Base-by-base conservation (phyloP, 768 basidiomycete species). In the Lentinula sp. region DNA sequence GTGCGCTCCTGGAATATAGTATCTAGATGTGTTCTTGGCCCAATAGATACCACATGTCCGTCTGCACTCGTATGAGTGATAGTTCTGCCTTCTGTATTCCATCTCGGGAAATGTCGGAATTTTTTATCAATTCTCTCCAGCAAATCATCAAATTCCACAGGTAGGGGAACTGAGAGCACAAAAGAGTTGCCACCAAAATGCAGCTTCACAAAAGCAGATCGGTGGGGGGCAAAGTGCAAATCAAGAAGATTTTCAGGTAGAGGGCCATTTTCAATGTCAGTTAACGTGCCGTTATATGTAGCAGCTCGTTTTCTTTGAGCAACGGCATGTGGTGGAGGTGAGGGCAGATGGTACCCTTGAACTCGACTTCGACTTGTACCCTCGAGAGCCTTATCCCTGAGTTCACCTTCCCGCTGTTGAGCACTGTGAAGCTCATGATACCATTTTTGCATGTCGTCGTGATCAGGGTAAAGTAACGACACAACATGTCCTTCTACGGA, bases 61-160 rank as follows among this genome's bases (percentile, higher is more conserved):
- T 52, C 32, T 35, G 51, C 51, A 31, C 4, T 35, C 13, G 51
- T 52, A 52, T 48, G n/a, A 18, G 43, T 40, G 23, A 62, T 42
- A 9, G 13, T 57, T 32, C 2, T 43, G 16, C 40, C 23, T 21
- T 54, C 60, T 9, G 11, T 3, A 13, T 21, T 31, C 60, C 60
- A 61, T 34, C 42, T 16, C 4, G 42, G 60, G 15, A 23, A 42
- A 57, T 35, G 50, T 37, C 55, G 40, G 9, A 62, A 35, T 55
- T 62, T 62, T 46, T 51, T 48, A 9, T 57, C 54, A 18, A 62
- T 57, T 16, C 55, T 40, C 7, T 62, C 55, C 46, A 50, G 39
- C 54, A 62, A 34, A 2, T 46, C 55, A 18, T 57, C 61, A 45
- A 34, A 62, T 32, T 49, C 32, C 11, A 62, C 55, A 21, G 61